These are phyloP conservation scores for Balansia obtecta DNA, from an alignment of 2,329 filamentous ascomycete species.

Conservation along the genomic window DNA sequence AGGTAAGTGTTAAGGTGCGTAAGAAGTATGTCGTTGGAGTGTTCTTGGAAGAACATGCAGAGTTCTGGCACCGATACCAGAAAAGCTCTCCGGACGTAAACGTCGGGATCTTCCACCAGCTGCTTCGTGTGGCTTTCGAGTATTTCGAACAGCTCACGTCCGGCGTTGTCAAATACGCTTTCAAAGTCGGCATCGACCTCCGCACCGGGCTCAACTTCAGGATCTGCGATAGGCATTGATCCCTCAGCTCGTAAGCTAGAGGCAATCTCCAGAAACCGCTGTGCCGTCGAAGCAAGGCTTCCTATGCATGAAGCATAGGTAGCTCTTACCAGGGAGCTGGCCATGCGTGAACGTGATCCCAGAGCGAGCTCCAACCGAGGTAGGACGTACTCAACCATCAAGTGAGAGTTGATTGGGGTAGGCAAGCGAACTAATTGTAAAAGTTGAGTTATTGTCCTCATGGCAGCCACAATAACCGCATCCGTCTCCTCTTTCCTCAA, in stretches of 20 bases:
- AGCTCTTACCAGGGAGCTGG: slow-evolving; percentile 64
- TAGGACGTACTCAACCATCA: slow-evolving; percentile 56
- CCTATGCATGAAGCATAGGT: slow-evolving; percentile 91
- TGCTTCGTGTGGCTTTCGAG: slow-evolving; percentile 85
- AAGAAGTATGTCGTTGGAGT: slow-evolving; percentile 89
- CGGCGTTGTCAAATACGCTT: slow-evolving; percentile 78
- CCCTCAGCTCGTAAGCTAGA: slow-evolving; percentile 78
- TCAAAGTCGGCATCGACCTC: slow-evolving; percentile 61
- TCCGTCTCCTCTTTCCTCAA: slow-evolving; percentile 67
- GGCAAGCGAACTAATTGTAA: slow-evolving; percentile 80
- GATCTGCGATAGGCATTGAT: slow-evolving; percentile 63
- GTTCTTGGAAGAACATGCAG: slow-evolving; percentile 88
- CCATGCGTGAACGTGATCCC: slow-evolving; percentile 29
- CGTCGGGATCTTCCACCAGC: slow-evolving; percentile 75
- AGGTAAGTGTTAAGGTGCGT: slow-evolving; percentile 95
- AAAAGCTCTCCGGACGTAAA: slow-evolving; percentile 80
- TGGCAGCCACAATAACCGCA: slow-evolving; percentile 71
- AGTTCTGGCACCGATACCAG: slow-evolving; percentile 82
- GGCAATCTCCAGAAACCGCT: slow-evolving; percentile 79
- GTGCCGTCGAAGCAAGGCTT: slow-evolving; percentile 74
- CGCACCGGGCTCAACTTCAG: slow-evolving; percentile 61
- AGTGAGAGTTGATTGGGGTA: slow-evolving; percentile 61
- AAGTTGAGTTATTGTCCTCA: slow-evolving; percentile 80
- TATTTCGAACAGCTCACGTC: slow-evolving; percentile 65
- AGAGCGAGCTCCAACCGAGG: slow-evolving; percentile 47